These are phyloP conservation scores for Ceratocystis huliohia DNA, from an alignment of 2,329 filamentous ascomycete genomes.

Conservation along the genomic window DNA sequence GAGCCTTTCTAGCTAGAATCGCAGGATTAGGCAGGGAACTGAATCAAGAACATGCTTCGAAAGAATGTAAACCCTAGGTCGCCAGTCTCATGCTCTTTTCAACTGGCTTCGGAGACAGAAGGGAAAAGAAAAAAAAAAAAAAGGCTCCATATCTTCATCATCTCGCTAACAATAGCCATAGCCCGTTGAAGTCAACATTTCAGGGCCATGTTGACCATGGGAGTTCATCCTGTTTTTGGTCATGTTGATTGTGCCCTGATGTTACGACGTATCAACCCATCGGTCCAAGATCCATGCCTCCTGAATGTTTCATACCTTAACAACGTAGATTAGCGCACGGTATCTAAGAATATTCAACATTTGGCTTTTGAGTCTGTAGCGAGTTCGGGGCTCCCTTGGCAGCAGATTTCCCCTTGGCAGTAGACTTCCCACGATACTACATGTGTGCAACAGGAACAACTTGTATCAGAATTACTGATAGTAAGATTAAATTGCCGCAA, in stretches of 20 bases:
- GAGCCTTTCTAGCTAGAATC: neutral
- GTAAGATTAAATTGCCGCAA: neutral
- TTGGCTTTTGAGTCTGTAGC: neutral
- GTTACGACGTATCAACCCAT: neutral
- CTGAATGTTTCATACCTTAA: neutral
- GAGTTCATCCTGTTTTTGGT: neutral
- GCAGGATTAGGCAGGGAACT: neutral
- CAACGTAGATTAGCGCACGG: slow-evolving; percentile 2
- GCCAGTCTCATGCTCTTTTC: neutral
- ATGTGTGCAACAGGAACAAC: neutral
- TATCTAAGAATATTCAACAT: slow-evolving; percentile 3
- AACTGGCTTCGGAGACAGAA: neutral
- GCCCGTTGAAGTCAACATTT: neutral
- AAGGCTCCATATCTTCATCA: neutral
- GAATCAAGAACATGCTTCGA: neutral
- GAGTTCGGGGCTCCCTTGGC: neutral
- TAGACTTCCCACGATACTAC: too few species aligned
- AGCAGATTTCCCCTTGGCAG: neutral
- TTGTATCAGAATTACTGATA: neutral
- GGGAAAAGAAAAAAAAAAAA: neutral
- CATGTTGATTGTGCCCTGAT: neutral
- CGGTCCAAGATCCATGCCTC: neutral
- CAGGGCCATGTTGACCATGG: neutral
- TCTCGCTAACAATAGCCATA: too few species aligned
- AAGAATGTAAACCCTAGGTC: too few species aligned